Evolutionary conservation across 257 asterid genomes (phyloP).

Genomic region (Ehretia macrophylla): DNA sequence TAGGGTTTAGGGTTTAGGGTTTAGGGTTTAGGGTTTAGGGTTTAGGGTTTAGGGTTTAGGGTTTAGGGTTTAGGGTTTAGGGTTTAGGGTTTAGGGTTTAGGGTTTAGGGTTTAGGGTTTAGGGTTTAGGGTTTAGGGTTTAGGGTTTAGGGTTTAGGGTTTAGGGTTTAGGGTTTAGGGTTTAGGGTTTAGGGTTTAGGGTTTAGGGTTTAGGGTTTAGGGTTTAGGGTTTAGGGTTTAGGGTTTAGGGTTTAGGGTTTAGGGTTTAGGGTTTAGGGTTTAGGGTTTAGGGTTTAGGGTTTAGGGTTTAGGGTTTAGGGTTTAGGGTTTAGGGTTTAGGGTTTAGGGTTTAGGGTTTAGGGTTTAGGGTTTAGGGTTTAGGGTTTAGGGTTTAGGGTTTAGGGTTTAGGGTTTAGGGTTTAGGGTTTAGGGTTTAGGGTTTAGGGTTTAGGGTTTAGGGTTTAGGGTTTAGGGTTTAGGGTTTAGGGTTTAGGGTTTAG

Average conservation of each 20-base stretch:
- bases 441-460: conserved; percentile 5
- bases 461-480: conserved; percentile 5
- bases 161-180: conserved; percentile 2
- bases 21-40: conserved; percentile 5
- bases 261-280: conserved; percentile 5
- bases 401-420: neutral
- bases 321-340: neutral
- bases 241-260: conserved; percentile 5
- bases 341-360: neutral
- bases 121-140: conserved; percentile 2
- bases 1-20: neutral
- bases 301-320: conserved; percentile 5
- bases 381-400: neutral
- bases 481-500: too few relatives aligned
- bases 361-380: neutral
- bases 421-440: conserved; percentile 5
- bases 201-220: conserved; percentile 2
- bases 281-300: conserved; percentile 5
- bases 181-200: conserved; percentile 1
- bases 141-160: conserved; percentile 2
- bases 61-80: conserved; percentile 1
- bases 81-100: conserved; percentile 1
- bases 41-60: conserved; percentile 4
- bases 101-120: conserved; percentile 3
- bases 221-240: conserved; percentile 1